Evolutionary conservation across 129 eudicot species (phyloP).

Genomic region (Sambucus nigra): DNA sequence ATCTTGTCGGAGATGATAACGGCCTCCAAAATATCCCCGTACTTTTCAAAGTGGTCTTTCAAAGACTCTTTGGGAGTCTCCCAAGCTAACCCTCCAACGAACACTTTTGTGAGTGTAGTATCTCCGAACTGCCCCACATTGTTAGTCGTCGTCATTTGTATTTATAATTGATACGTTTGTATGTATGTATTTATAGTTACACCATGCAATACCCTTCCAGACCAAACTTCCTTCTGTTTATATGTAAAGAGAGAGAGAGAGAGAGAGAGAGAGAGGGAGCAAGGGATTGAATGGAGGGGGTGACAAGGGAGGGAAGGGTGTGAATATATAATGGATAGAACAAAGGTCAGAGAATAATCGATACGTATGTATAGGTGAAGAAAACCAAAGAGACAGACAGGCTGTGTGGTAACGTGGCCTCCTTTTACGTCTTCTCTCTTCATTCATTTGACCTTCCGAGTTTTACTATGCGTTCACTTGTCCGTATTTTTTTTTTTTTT

Average conservation of each 20-base stretch:
- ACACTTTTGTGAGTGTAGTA: conserved; percentile 77
- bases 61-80: conserved; percentile 79
- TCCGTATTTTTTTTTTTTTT: too few relatives aligned
- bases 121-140: conserved; percentile 44
- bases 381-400: too few relatives aligned
- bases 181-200: neutral
- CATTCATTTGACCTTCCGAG: too few relatives aligned
- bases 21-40: conserved; percentile 79
- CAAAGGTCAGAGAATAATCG: neutral
- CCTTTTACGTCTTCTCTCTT: too few relatives aligned
- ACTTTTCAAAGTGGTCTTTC: conserved; percentile 62
- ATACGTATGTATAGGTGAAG: neutral
- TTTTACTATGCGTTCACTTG: too few relatives aligned
- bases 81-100: conserved; percentile 93
- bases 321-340: conserved; percentile 1
- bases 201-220: neutral
- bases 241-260: neutral
- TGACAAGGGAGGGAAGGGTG: conserved; percentile 19
- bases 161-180: neutral
- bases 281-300: too few relatives aligned
- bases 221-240: neutral
- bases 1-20: conserved; percentile 82
- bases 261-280: conserved; percentile 11
- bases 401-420: too few relatives aligned
- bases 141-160: conserved; percentile 28